Conservation (phyloP, 1,139 yeast species). For the Suhomyces chickasaworum region DNA sequence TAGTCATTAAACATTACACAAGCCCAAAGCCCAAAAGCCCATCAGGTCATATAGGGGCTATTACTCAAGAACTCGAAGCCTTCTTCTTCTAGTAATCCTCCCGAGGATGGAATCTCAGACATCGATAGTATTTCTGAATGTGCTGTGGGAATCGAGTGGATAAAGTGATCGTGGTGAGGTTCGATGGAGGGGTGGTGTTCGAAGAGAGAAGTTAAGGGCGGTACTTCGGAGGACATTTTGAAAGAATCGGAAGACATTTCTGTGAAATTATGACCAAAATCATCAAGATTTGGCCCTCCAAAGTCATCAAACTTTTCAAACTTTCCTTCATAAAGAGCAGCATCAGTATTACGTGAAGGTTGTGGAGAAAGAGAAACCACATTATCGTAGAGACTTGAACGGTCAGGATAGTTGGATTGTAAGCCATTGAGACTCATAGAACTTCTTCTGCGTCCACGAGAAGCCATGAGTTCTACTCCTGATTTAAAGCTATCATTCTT, state of each 20-base stretch:
- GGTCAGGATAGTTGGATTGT: not conserved
- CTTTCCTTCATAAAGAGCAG: slow-evolving; percentile 2
- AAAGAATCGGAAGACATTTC: slow-evolving; percentile 11
- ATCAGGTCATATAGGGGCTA: slow-evolving; percentile 9
- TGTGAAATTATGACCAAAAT: slow-evolving; percentile 6
- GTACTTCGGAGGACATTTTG: slow-evolving; percentile 4
- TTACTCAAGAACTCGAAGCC: slow-evolving; percentile 11
- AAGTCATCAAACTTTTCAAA: slow-evolving; percentile 7
- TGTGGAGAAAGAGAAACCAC: slow-evolving; percentile 9
- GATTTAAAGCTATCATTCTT: slow-evolving; percentile 8
- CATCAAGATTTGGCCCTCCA: slow-evolving; percentile 8
- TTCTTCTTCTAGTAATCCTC: slow-evolving; percentile 10
- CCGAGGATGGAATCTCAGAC: not conserved
- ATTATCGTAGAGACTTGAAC: not conserved
- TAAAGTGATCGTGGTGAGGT: slow-evolving; percentile 2
- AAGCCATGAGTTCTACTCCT: slow-evolving; percentile 6
- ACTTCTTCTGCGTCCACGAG: slow-evolving; percentile 9
- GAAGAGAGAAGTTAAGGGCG: slow-evolving; percentile 9
- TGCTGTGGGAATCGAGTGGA: not conserved
- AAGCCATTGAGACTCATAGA: slow-evolving; percentile 1
- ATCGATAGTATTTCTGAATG: slow-evolving; percentile 2
- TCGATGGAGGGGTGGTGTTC: slow-evolving; percentile 1
- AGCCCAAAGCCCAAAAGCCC: not conserved
- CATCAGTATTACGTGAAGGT: not conserved
- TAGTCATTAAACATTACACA: slow-evolving; percentile 6